Percentiles rank a stretch among this genome's conserved stretches.
These are phyloP conservation scores for Fimicolochytrium jonesii DNA, from an alignment of 192 early-diverging fungal species.

Conservation along the genomic window DNA sequence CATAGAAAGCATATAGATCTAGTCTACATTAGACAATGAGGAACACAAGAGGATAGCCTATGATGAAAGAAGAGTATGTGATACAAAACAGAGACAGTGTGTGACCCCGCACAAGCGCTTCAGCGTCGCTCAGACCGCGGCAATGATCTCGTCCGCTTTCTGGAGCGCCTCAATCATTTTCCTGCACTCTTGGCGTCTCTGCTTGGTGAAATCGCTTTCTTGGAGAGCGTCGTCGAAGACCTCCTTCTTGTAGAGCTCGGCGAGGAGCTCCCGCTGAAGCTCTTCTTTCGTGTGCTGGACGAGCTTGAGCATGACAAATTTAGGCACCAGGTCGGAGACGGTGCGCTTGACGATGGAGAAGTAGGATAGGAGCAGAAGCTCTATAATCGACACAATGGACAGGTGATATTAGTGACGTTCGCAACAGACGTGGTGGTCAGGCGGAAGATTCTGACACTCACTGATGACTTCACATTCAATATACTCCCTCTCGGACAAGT, in stretches of 20 bases:
- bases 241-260: constrained; percentile 95
- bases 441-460: constrained; percentile 38
- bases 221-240: constrained; percentile 90
- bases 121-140: constrained; percentile 38
- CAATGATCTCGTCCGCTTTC: constrained; percentile 75
- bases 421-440: neutral
- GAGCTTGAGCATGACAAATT: constrained; percentile 97
- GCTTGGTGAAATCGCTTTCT: constrained; percentile 89
- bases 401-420: neutral
- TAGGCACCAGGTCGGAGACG: constrained; percentile 94
- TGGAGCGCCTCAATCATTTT: constrained; percentile 94
- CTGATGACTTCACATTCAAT: constrained; percentile 99
- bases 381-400: constrained; percentile 33
- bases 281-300: constrained; percentile 87
- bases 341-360: constrained; percentile 99
- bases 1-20: too few species aligned
- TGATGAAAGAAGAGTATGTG: too few species aligned
- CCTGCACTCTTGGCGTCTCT: constrained; percentile 90
- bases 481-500: constrained; percentile 92
- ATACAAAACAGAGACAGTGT: too few species aligned
- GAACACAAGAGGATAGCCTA: too few species aligned
- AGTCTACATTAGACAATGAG: too few species aligned
- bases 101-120: too few species aligned
- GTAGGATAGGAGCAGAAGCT: constrained; percentile 94
- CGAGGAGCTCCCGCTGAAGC: constrained; percentile 89